Conservation (phyloP, 345 rosid genomes). For the Aquilaria sinensis region DNA sequence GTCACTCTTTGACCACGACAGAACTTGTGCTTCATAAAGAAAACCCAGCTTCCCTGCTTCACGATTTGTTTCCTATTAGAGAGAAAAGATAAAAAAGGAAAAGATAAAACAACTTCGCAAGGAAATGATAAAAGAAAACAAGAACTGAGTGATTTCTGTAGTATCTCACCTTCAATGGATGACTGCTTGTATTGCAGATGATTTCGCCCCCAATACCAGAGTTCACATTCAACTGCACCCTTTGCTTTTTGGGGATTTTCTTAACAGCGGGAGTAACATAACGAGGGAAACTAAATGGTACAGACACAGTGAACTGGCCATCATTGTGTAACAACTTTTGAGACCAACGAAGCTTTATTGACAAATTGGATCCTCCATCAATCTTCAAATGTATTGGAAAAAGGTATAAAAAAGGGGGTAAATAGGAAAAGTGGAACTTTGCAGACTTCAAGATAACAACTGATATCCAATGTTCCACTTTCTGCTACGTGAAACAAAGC, state of each 20-base stretch:
- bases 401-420: background rate
- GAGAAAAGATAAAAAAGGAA: background rate
- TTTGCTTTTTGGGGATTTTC: constrained; percentile 68
- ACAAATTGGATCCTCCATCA: constrained; percentile 77
- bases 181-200: constrained; percentile 60
- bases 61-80: constrained; percentile 51
- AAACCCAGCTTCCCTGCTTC: constrained; percentile 54
- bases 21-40: constrained; percentile 77
- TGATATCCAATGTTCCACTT: background rate
- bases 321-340: constrained; percentile 54
- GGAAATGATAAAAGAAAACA: background rate
- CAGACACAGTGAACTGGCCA: constrained; percentile 51
- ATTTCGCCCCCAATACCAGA: constrained; percentile 58
- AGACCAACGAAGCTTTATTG: constrained; percentile 65
- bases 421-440: too few species aligned
- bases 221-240: constrained; percentile 62
- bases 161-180: constrained; percentile 70
- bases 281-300: constrained; percentile 84
- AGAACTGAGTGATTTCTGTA: constrained; percentile 2
- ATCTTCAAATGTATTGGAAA: constrained; percentile 33
- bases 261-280: constrained; percentile 78
- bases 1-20: constrained; percentile 68
- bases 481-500: background rate
- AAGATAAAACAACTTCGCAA: background rate
- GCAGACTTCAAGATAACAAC: too few species aligned